These are phyloP conservation scores for Trypanosoma mega DNA, from an alignment of 208 protist genomes.

Conservation along the genomic window DNA sequence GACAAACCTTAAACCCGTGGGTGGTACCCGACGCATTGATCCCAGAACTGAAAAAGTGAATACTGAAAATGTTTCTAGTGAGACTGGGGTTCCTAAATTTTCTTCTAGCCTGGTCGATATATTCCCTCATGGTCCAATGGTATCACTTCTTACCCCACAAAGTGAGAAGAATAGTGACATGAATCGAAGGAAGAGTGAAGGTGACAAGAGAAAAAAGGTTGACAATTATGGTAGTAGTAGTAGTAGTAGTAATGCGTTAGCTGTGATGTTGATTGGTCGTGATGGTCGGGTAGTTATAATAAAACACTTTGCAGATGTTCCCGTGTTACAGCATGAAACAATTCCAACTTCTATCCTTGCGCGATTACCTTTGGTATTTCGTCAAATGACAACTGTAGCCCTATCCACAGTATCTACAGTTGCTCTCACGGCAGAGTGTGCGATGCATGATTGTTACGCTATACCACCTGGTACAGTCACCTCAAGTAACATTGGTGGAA, in stretches of 20 bases:
- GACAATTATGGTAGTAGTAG: neutral
- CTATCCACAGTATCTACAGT: constrained; percentile 16
- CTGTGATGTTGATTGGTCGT: constrained; percentile 27
- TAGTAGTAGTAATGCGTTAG: neutral
- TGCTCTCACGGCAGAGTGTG: constrained; percentile 16
- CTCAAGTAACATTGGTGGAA: too few species aligned
- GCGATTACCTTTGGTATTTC: constrained; percentile 21
- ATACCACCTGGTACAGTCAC: neutral
- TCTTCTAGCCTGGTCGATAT: constrained; percentile 6
- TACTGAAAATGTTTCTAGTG: neutral
- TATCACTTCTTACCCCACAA: constrained; percentile 11
- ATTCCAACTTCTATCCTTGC: constrained; percentile 11
- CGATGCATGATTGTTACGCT: neutral
- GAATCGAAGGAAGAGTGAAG: neutral
- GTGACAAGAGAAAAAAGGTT: neutral
- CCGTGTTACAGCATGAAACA: neutral
- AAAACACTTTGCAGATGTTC: constrained; percentile 5
- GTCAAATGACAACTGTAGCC: constrained; percentile 26
- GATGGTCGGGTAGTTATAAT: constrained; percentile 24
- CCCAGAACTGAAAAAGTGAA: neutral
- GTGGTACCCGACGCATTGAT: constrained; percentile 19
- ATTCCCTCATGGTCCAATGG: constrained; percentile 37
- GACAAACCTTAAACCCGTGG: constrained; percentile 5
- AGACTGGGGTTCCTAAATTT: constrained; percentile 17
- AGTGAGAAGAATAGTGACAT: neutral